Conservation (phyloP, 495 filamentous ascomycete genomes). For the Tirmania nivea region DNA sequence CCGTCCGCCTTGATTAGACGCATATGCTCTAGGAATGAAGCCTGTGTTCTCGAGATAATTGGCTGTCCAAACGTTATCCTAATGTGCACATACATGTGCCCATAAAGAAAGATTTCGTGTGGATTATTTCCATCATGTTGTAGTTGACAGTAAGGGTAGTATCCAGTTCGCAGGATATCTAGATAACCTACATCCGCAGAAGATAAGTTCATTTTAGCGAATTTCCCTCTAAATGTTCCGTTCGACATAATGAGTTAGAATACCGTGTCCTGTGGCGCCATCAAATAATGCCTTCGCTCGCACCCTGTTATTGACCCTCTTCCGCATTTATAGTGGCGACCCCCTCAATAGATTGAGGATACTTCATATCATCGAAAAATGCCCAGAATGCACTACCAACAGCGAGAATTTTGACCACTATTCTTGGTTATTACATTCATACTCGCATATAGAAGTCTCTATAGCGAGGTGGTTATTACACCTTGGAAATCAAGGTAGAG, state of each 20-base stretch:
- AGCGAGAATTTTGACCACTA: too few relatives aligned
- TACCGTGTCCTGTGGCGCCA: conserved; percentile 3
- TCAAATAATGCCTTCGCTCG: background rate
- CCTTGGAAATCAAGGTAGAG: background rate
- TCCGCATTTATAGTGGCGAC: conserved; percentile 1
- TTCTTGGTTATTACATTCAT: too few relatives aligned
- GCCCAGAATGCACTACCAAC: too few relatives aligned
- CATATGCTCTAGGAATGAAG: conserved; percentile 10
- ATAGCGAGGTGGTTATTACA: too few relatives aligned
- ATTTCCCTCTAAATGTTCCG: background rate
- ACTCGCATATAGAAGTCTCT: too few relatives aligned
- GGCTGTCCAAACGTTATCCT: background rate
- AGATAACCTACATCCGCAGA: conserved; percentile 6
- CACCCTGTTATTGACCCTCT: background rate
- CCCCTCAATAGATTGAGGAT: conserved; percentile 4
- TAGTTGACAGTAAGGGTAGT: conserved; percentile 1
- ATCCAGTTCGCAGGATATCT: conserved; percentile 7
- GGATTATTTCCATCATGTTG: background rate
- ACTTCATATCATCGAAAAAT: too few relatives aligned
- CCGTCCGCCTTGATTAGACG: conserved; percentile 6
- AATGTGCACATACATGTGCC: background rate
- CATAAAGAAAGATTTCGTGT: conserved; percentile 5
- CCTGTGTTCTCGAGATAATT: conserved; percentile 12
- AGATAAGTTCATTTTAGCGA: background rate
- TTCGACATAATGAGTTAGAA: background rate